Conservation (phyloP, 352 stramenopile genomes). For the Phytophthora fragariaefolia region DNA sequence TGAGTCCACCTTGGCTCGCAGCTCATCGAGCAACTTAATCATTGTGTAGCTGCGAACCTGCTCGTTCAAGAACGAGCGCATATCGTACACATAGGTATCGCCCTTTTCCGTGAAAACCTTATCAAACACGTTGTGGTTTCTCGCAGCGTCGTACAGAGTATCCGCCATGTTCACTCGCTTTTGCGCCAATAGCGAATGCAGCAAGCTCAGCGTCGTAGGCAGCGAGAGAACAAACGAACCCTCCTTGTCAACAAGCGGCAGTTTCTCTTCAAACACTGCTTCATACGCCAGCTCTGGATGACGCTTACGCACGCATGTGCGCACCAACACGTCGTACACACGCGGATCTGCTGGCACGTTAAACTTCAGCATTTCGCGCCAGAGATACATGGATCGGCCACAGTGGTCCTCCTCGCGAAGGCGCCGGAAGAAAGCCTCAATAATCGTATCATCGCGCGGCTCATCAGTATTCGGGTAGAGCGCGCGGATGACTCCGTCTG, state of each 20-base stretch:
- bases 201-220: slow-evolving; percentile 59
- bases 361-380: slow-evolving; percentile 84
- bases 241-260: slow-evolving; percentile 55
- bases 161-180: slow-evolving; percentile 70
- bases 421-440: slow-evolving; percentile 84
- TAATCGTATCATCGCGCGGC: slow-evolving; percentile 64
- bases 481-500: slow-evolving; percentile 76
- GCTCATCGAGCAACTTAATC: slow-evolving; percentile 58
- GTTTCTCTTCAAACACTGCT: slow-evolving; percentile 69
- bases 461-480: slow-evolving; percentile 86
- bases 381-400: slow-evolving; percentile 85
- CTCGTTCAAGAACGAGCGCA: slow-evolving; percentile 61
- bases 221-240: slow-evolving; percentile 72
- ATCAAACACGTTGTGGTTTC: slow-evolving; percentile 56
- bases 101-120: slow-evolving; percentile 59
- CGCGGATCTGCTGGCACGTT: slow-evolving; percentile 68
- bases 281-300: slow-evolving; percentile 83
- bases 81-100: slow-evolving; percentile 63
- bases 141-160: slow-evolving; percentile 63
- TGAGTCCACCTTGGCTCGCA: slow-evolving; percentile 55
- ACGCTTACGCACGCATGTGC: slow-evolving; percentile 85
- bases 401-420: slow-evolving; percentile 88
- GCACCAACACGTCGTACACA: slow-evolving; percentile 83
- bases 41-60: slow-evolving; percentile 73
- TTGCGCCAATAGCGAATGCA: slow-evolving; percentile 79